Percentiles rank a stretch among this genome's conserved stretches.
Evolutionary conservation across 495 filamentous ascomycete species (phyloP).

Genomic region (Collariella sp.): DNA sequence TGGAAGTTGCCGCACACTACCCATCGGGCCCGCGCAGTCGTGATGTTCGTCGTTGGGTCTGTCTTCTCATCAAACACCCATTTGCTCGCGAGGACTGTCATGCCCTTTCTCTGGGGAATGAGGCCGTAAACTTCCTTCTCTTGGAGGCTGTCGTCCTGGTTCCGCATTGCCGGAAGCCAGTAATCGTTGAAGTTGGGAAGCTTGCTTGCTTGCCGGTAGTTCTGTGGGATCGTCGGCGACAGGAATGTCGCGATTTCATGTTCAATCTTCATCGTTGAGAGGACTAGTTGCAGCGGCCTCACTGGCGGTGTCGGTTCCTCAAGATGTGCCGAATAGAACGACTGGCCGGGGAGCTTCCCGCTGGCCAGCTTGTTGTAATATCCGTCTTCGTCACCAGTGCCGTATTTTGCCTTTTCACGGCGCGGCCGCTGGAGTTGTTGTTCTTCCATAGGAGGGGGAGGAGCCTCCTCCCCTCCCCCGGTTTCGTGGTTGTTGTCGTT

Average conservation of each 20-base stretch:
- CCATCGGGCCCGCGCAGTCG: neutral
- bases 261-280: neutral
- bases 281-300: too few species aligned
- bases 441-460: too few species aligned
- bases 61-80: slow-evolving; percentile 5
- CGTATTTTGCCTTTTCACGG: too few species aligned
- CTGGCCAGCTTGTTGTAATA: too few species aligned
- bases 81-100: neutral
- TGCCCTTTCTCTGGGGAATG: neutral
- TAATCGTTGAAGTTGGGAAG: neutral
- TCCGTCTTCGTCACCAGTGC: too few species aligned
- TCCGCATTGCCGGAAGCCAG: neutral
- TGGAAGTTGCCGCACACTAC: slow-evolving; percentile 4
- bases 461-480: too few species aligned
- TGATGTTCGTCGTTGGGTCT: neutral
- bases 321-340: too few species aligned
- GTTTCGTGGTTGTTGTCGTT: too few species aligned
- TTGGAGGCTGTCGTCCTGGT: neutral
- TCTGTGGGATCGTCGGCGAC: slow-evolving; percentile 23
- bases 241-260: neutral
- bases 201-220: slow-evolving; percentile 19
- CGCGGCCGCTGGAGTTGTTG: too few species aligned
- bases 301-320: too few species aligned
- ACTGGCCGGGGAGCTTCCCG: too few species aligned
- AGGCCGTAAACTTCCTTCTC: neutral